Conservation (phyloP, 768 basidiomycete species). For the Psilocybe sp. region DNA sequence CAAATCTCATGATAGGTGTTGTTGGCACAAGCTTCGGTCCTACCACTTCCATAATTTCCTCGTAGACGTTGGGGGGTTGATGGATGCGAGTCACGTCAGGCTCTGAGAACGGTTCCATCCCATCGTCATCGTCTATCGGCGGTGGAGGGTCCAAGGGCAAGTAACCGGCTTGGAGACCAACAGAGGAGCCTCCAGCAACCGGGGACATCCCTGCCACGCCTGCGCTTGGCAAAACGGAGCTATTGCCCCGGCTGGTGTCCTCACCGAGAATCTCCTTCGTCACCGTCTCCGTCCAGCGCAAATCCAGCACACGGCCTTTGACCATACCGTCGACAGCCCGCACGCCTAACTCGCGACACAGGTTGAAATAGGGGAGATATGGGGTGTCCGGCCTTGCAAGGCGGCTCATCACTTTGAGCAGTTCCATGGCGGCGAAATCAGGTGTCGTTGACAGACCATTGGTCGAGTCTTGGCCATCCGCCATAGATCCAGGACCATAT, state of each 20-base stretch:
- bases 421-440: slow-evolving; percentile 76
- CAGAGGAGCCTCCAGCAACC: not conserved
- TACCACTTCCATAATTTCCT: slow-evolving; percentile 57
- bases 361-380: slow-evolving; percentile 74
- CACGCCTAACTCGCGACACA: slow-evolving; percentile 83
- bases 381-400: slow-evolving; percentile 61
- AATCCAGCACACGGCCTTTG: slow-evolving; percentile 67
- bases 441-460: slow-evolving; percentile 16
- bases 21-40: slow-evolving; percentile 76
- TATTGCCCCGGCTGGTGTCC: not conserved
- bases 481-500: slow-evolving; percentile 22
- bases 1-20: slow-evolving; percentile 79
- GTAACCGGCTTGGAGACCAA: slow-evolving; percentile 2
- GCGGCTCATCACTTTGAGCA: slow-evolving; percentile 79
- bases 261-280: slow-evolving; percentile 41
- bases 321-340: slow-evolving; percentile 85
- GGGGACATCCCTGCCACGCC: not conserved
- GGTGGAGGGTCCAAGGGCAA: slow-evolving; percentile 24
- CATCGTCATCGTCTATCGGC: slow-evolving; percentile 39
- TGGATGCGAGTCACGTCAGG: slow-evolving; percentile 36
- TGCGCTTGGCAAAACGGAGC: not conserved
- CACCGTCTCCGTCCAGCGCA: slow-evolving; percentile 75
- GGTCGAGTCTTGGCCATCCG: slow-evolving; percentile 43
- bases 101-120: slow-evolving; percentile 44
- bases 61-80: slow-evolving; percentile 26